Base-by-base conservation (phyloP, 1,284 basidiomycete species). In the Kwoniella shivajii region DNA sequence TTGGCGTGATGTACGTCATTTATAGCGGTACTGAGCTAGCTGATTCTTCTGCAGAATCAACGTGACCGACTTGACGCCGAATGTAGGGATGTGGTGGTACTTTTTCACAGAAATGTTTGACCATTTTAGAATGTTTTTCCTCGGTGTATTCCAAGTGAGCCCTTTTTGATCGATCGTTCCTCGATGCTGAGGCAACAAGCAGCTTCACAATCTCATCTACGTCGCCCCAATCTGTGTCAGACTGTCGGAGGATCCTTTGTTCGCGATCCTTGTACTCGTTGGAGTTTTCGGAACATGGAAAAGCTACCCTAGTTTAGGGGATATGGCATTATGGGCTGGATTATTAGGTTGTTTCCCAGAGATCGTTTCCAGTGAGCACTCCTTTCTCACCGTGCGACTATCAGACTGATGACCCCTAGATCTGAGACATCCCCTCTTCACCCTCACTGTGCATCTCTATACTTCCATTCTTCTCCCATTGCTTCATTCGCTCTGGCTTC, bases 81-180 rank as follows among this genome's bases (percentile, higher is more conserved):
- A 95, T 68, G 86, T 91, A 7, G 95, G 95, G 3, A 80, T 98
- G 36, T 93, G 91, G 88, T 99, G 96, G 96, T 99, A 99, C 79
- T 98, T 98, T 79, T 97, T 98, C 79, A 97, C 93, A 13, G 94
- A 99, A 75, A 98, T 98, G 88, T 99, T 99, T 68, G 93, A 97
- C 71, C 90, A 99, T 76, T 99, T 98, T 80, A 83, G 94, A 30
- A 84, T 87, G 2, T 98, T 98, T 79, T 99, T 97, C 82, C 80
- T 96, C 18, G 88, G 94, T 81, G 90, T 90, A n/a, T 98, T 98
- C 77, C 92, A 90, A 39, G 90, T 91, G 67, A 42, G 86, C 76
- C 34, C 7, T 20, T 20, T 24, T 11, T 3, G 18, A 38, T 26
- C 34, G 46, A 20, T 7, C 14, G 22, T 10, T 22, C 18, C 18